These are phyloP conservation scores for Suhomyces sp. DNA, from an alignment of 805 yeast genomes.

Conservation along the genomic window DNA sequence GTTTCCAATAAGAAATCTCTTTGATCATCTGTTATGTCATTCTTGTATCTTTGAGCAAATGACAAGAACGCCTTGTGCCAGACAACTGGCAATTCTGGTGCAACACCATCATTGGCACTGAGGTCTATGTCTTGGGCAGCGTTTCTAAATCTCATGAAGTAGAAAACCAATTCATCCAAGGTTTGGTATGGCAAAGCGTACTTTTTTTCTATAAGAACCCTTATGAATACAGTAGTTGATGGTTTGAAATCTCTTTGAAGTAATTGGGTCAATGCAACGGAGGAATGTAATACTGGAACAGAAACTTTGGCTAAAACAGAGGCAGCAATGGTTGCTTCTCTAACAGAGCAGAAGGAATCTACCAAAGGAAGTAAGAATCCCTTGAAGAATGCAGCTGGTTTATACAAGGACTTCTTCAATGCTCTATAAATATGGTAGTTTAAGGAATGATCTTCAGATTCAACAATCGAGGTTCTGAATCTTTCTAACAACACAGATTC, in stretches of 20 bases:
- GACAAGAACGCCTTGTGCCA: constrained; percentile 97
- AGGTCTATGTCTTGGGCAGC: constrained; percentile 47
- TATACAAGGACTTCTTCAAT: constrained; percentile 86
- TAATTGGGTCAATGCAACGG: constrained; percentile 88
- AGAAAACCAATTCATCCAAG: constrained; percentile 88
- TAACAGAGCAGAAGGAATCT: constrained; percentile 81
- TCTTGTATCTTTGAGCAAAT: constrained; percentile 94
- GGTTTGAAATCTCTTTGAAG: constrained; percentile 80
- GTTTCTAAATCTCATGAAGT: constrained; percentile 85
- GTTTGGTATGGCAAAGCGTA: constrained; percentile 97
- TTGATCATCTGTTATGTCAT: constrained; percentile 98
- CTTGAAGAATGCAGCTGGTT: constrained; percentile 96
- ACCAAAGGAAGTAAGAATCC: constrained; percentile 92
- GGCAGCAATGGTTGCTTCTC: constrained; percentile 95
- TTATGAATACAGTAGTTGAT: constrained; percentile 85
- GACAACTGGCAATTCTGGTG: constrained; percentile 80
- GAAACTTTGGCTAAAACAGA: constrained; percentile 87
- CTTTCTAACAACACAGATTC: constrained; percentile 66
- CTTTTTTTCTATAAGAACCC: constrained; percentile 87
- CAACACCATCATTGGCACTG: constrained; percentile 30
- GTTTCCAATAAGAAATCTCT: constrained; percentile 91
- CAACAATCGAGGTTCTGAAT: constrained; percentile 69
- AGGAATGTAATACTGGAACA: constrained; percentile 91
- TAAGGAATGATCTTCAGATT: constrained; percentile 70
- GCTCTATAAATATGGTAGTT: constrained; percentile 94